Evolutionary conservation across 2,329 filamentous ascomycete genomes (phyloP).

Genomic region (Colletotrichum sp.): DNA sequence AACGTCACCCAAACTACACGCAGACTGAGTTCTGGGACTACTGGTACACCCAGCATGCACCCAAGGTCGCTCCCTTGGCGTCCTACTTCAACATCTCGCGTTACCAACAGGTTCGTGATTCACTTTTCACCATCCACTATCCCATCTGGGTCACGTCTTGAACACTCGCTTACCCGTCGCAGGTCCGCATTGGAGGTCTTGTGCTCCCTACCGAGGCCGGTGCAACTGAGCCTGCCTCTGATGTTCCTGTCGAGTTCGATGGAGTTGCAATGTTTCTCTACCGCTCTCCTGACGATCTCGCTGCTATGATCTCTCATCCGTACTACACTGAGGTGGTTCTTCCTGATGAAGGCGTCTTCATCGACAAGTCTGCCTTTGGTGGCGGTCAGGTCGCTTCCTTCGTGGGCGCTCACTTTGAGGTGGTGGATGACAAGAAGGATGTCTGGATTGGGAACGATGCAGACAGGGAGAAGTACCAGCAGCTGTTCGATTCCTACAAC

Average conservation of each 20-base stretch:
- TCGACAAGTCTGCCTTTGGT: constrained; percentile 30
- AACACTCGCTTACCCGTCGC: neutral
- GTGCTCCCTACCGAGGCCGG: constrained; percentile 27
- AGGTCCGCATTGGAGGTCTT: constrained; percentile 30
- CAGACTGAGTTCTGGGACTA: constrained; percentile 32
- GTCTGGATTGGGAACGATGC: constrained; percentile 27
- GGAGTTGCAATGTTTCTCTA: constrained; percentile 35
- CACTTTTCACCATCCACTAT: neutral
- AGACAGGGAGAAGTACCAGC: constrained; percentile 23
- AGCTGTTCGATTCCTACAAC: constrained; percentile 25
- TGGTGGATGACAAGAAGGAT: constrained; percentile 24
- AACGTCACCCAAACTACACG: constrained; percentile 27
- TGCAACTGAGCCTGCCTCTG: constrained; percentile 19
- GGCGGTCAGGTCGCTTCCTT: constrained; percentile 31
- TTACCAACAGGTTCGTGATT: constrained; percentile 30
- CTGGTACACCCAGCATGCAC: constrained; percentile 33
- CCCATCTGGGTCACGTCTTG: neutral
- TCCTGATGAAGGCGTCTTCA: constrained; percentile 32
- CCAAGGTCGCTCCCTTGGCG: constrained; percentile 30
- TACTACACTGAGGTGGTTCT: constrained; percentile 32
- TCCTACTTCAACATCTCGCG: constrained; percentile 29
- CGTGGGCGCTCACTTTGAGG: constrained; percentile 28
- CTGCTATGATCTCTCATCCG: constrained; percentile 29
- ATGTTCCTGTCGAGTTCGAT: constrained; percentile 28
- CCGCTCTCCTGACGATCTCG: constrained; percentile 23